Base-by-base conservation (phyloP, 1,139 yeast genomes). In the Meyerozyma sp. region DNA sequence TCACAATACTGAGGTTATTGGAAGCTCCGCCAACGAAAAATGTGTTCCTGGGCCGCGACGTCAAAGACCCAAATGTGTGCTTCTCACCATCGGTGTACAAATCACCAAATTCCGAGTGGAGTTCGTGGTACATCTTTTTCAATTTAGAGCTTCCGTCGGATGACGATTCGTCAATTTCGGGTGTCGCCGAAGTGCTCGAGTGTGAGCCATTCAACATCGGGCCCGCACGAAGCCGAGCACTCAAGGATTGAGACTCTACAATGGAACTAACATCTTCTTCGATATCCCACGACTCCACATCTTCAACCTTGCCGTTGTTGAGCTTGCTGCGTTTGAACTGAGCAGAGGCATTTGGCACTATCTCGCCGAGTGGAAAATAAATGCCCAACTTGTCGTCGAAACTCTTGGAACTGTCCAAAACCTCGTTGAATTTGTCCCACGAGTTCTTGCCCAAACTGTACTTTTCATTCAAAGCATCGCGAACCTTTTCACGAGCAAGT, bases 11-110 rank as follows among this genome's bases (percentile, higher is more conserved):
- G 28, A 60, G 50, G 61, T 90, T 90, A 43, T 79, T 78, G 13
- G 94, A 83, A 1, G 91, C 90, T 16, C 97, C 97, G 13, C 97
- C 97, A 23, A 89, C 97, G 57, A 77, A 88, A 59, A 80, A 88
- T 13, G 85, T 79, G 48, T 81, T 79, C 44, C 81, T 75, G 5
- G 96, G 96, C 49, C 83, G 63, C 6, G 81, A 61, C 2, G 75
- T 64, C 30, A 77, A 57, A 8, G 81, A 71, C 21, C 61, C 59
- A 36, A 50, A 58, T 3, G 68, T 61, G 48, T 77, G 82, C 27
- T 57, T 54, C 43, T 71, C 70, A 3, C 81, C 81, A 53, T 79
- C 84, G 4, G 82, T 74, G 40, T 61, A 55, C 35, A 79, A 62
- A 3, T 62, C 68, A 7, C 79, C 81, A 50, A 70, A 75, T 36